Percentiles rank a stretch among this genome's conserved stretches.
Conservation (phyloP, 352 stramenopile species). For the Pythium aristosporum region DNA sequence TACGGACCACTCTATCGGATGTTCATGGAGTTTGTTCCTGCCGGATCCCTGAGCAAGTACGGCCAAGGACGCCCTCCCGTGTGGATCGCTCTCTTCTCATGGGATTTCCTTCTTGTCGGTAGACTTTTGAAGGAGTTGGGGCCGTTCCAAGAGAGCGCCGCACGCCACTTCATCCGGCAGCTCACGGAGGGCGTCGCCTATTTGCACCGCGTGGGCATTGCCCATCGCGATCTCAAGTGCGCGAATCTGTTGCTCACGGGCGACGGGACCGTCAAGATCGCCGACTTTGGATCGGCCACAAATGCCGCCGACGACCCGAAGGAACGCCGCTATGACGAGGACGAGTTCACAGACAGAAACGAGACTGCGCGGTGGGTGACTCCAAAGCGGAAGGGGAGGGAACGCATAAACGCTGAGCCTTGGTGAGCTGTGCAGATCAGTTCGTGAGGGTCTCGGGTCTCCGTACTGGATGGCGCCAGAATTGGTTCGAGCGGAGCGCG, state of each 20-base stretch:
- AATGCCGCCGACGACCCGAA: conserved; percentile 9
- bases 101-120: neutral
- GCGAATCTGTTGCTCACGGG: conserved; percentile 79
- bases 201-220: conserved; percentile 67
- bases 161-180: conserved; percentile 54
- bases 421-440: conserved; percentile 36
- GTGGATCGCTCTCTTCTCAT: neutral
- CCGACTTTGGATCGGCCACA: conserved; percentile 86
- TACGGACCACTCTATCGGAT: conserved; percentile 62
- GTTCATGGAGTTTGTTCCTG: conserved; percentile 86
- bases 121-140: conserved; percentile 85
- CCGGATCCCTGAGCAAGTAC: conserved; percentile 73
- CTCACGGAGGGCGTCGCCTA: conserved; percentile 67
- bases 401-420: neutral
- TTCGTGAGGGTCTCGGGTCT: conserved; percentile 79
- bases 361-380: conserved; percentile 15
- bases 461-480: conserved; percentile 96
- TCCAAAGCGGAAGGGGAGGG: conserved; percentile 6
- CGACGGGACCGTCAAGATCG: conserved; percentile 74
- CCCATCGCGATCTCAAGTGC: conserved; percentile 88
- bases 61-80: neutral
- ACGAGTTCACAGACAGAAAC: conserved; percentile 15
- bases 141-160: conserved; percentile 57
- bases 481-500: conserved; percentile 85
- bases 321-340: neutral